These are phyloP conservation scores for Auxenochlorella protothecoides DNA, from an alignment of 139 green algal genomes.

Conservation along the genomic window DNA sequence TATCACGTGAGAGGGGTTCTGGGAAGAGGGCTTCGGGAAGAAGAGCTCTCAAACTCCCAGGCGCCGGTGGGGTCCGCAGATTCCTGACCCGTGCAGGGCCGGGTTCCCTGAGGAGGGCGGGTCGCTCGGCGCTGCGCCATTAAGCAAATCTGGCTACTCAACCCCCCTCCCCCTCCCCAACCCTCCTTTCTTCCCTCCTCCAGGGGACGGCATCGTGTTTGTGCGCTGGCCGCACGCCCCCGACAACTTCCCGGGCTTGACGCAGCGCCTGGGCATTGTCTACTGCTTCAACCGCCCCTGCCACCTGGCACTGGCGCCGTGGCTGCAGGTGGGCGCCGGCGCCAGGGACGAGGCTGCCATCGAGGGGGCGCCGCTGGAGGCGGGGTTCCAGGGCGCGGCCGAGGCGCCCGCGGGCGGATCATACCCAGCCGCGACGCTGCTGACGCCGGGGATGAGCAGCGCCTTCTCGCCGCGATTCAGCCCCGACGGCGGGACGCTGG, in stretches of 20 bases:
- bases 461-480: constrained; percentile 53
- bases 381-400: too few relatives aligned
- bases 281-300: constrained; percentile 84
- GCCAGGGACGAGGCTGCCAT: not conserved
- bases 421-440: not conserved
- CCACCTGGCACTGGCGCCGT: constrained; percentile 34
- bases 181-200: not conserved
- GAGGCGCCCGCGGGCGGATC: too few relatives aligned
- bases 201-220: constrained; percentile 45
- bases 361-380: too few relatives aligned
- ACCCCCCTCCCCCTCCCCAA: too few relatives aligned
- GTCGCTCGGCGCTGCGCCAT: too few relatives aligned
- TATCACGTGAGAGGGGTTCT: too few relatives aligned
- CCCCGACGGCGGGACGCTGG: constrained; percentile 48
- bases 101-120: too few relatives aligned
- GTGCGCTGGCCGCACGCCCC: constrained; percentile 61
- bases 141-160: too few relatives aligned
- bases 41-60: too few relatives aligned
- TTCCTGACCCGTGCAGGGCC: too few relatives aligned
- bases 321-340: constrained; percentile 7
- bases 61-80: too few relatives aligned
- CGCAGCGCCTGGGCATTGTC: constrained; percentile 62
- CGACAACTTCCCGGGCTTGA: constrained; percentile 47
- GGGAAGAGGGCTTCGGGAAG: too few relatives aligned
- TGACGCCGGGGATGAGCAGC: constrained; percentile 20